phyloP scores from a whole-genome alignment of 2,329 filamentous ascomycete genomes.

The Elsinoe necatrix region DNA sequence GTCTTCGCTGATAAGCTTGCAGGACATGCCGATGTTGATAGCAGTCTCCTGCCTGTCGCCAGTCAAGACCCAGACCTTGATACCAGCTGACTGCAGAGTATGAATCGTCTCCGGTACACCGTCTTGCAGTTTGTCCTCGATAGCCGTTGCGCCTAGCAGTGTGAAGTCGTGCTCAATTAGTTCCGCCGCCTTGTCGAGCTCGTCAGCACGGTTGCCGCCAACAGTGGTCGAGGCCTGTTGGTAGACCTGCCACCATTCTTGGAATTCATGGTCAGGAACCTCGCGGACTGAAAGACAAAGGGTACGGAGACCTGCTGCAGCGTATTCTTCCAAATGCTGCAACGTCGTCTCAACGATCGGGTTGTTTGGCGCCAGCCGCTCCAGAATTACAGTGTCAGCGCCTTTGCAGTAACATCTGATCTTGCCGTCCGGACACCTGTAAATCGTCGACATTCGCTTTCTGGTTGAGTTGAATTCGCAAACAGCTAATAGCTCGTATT shows the following conservation, averaged over 20 bases:
- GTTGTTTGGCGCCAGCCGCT: conserved; percentile 71
- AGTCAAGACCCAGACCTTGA: conserved; percentile 98
- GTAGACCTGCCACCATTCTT: conserved; percentile 78
- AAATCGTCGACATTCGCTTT: conserved; percentile 97
- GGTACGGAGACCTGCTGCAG: conserved; percentile 88
- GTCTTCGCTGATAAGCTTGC: conserved; percentile 94
- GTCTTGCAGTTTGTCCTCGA: conserved; percentile 93
- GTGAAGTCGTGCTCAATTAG: conserved; percentile 88
- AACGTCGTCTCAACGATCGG: conserved; percentile 82
- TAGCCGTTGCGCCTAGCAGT: conserved; percentile 88
- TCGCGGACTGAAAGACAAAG: conserved; percentile 93
- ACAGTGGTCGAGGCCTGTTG: conserved; percentile 85
- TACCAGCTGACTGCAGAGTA: conserved; percentile 89
- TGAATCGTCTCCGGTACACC: conserved; percentile 97
- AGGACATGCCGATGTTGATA: conserved; percentile 99
- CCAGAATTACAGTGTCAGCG: conserved; percentile 93
- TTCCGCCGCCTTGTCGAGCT: conserved; percentile 94
- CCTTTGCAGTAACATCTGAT: conserved; percentile 92
- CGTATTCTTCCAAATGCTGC: conserved; percentile 95
- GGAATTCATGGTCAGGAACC: conserved; percentile 78
- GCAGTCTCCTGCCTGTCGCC: conserved; percentile 97
- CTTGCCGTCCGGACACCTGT: conserved; percentile 91
- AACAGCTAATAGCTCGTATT: conserved; percentile 91
- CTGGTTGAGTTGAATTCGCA: conserved; percentile 98
- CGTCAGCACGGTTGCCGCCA: conserved; percentile 82